Evolutionary conservation across 805 yeast genomes (phyloP).

Genomic region (Cyberlindnera veronae): DNA sequence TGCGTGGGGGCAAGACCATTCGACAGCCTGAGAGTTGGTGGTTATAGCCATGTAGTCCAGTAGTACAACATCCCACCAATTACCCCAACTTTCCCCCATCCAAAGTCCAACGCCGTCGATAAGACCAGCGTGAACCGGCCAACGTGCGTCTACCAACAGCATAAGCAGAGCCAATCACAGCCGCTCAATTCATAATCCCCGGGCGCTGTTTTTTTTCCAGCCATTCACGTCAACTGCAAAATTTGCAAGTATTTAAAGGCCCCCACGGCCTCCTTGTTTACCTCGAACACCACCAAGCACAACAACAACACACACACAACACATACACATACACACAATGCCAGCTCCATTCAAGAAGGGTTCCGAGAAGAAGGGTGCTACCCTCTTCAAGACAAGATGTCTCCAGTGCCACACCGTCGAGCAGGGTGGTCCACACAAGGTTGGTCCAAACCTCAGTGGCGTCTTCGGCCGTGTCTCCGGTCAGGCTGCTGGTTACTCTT

Average conservation of each 20-base stretch:
- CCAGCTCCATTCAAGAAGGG: constrained; percentile 42
- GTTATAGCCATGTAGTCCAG: too few species aligned
- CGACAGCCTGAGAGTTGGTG: too few species aligned
- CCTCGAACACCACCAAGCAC: too few species aligned
- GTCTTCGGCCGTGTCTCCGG: constrained; percentile 91
- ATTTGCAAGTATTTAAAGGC: constrained; percentile 12
- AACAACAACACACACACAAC: background rate
- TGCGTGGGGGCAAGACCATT: too few species aligned
- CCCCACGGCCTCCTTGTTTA: constrained; percentile 2
- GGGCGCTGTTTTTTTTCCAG: constrained; percentile 9
- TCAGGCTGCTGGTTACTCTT: constrained; percentile 86
- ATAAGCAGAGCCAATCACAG: constrained; percentile 25
- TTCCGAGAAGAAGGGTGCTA: constrained; percentile 93
- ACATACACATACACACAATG: constrained; percentile 18
- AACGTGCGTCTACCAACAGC: too few species aligned
- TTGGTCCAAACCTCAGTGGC: constrained; percentile 98
- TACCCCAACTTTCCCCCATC: too few species aligned
- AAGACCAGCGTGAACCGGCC: too few species aligned
- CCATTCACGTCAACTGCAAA: constrained; percentile 21
- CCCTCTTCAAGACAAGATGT: constrained; percentile 97
- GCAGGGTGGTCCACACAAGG: constrained; percentile 95
- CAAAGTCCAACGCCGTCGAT: too few species aligned
- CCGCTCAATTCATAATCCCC: constrained; percentile 25
- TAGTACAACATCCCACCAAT: too few species aligned
- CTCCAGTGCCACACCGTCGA: constrained; percentile 98